Base-by-base conservation (phyloP, 768 basidiomycete species). In the Pluteus cervinus region DNA sequence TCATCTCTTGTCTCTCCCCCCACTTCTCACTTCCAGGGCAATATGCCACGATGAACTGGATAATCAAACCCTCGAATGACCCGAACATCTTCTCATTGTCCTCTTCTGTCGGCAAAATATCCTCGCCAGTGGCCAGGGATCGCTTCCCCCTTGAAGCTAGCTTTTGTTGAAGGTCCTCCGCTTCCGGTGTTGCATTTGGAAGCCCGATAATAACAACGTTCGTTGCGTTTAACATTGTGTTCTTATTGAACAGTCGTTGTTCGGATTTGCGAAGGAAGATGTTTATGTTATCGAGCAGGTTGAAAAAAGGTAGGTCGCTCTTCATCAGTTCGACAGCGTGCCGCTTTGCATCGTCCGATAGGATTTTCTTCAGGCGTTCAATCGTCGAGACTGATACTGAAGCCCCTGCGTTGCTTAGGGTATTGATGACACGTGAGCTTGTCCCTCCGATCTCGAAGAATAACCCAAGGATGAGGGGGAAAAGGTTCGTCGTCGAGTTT, bases 201-300 rank as follows among this genome's bases (percentile, higher is more conserved):
- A n/a, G n/a, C n/a, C n/a, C n/a, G n/a, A n/a, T n/a, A n/a, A n/a
- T n/a, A n/a, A n/a, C n/a, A n/a, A n/a, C n/a, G 35, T 58, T 60
- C 0, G 57, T 57, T 0, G 52, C 50, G 29, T 55, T 47, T 5
- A 58, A 54, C 53, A 58, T 57, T 4, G 41, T 29, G 34, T 61
- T 55, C 12, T 39, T 37, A 35, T 57, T 61, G 5, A 48, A 49
- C 11, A 61, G 9, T 7, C 51, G 45, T 33, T 61, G 58, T 30
- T 59, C 46, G 15, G 40, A 49, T 42, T 60, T 58, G 17, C 54
- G 49, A 1, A 58, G 39, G 33, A 51, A 60, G 26, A 62, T 47
- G 30, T 62, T 62, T 51, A 60, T 57, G 39, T 62, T 60, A 40
- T 62, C 56, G 40, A 57, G 60, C 12, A 56, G 53, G 15, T 41